Base-by-base conservation (phyloP, 768 basidiomycete genomes). In the Dacryopinax spathularia region DNA sequence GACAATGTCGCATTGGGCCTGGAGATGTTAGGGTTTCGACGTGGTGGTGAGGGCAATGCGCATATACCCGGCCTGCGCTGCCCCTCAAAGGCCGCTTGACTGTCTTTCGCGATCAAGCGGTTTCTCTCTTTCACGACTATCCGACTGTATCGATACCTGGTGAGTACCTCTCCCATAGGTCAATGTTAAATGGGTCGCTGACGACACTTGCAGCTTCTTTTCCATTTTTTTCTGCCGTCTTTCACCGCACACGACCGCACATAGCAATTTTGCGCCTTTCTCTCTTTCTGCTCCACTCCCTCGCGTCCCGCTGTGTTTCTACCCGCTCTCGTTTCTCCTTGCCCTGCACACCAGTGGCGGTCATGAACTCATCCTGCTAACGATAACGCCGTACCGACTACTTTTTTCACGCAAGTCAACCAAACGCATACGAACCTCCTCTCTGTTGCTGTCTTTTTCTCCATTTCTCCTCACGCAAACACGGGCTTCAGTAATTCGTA, bases 21-120 rank as follows among this genome's bases (percentile, higher is more conserved):
- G 48, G 48, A 56, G 48, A 27, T 56, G 48, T n/a, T 29, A 29
- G 15, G 48, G 48, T 29, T 9, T 27, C 25, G 48, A 29, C 25
- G 3, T 22, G 31, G 25, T 9, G 48, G 25, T 29, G 5, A 56
- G 48, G 48, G 48, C 9, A 9, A 56, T 4, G 48, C 48, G 48
- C 48, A 56, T 56, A 56, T 56, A 56, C 48, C 25, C 48, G 48
- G 48, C 48, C 48, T 56, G 48, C 48, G 48, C 18, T 56, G 18
- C 31, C 29, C 18, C 48, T n/a, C n/a, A n/a, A n/a, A n/a, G n/a
- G n/a, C n/a, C n/a, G n/a, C 48, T 56, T 18, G 12, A 4, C 25
- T 15, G 29, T 29, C 48, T 56, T 56, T 56, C 43, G 10, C 9
- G 10, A 10, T 31, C 13, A 56, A 56, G 3, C 48, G 48, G 25